These are phyloP conservation scores for Solanum sparsipilum DNA, from an alignment of 257 asterid species.

Conservation along the genomic window DNA sequence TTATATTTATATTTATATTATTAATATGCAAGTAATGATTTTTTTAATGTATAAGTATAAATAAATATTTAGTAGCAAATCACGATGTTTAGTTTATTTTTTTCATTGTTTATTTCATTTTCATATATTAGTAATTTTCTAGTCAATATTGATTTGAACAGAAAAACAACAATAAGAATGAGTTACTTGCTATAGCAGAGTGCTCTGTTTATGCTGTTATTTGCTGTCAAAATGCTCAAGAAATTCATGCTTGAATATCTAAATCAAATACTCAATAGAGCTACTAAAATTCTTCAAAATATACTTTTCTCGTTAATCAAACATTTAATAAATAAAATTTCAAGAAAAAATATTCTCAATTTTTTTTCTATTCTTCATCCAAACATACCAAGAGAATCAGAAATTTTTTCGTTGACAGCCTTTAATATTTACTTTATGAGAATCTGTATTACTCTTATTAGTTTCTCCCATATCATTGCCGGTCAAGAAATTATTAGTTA, in stretches of 20 bases:
- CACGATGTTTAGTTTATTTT: background rate
- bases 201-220: too few relatives aligned
- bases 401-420: background rate
- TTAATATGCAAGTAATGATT: too few relatives aligned
- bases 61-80: background rate
- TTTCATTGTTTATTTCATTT: background rate
- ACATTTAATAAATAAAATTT: background rate
- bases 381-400: background rate
- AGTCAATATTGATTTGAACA: background rate
- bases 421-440: background rate
- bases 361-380: background rate
- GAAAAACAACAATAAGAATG: background rate
- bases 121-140: background rate
- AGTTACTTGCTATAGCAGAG: background rate
- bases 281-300: background rate
- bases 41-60: too few relatives aligned
- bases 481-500: background rate
- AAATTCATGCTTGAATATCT: background rate
- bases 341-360: too few relatives aligned
- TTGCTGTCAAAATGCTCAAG: too few relatives aligned
- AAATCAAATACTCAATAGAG: too few relatives aligned
- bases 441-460: background rate
- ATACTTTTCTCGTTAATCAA: background rate
- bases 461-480: background rate
- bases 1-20: background rate